A percentile compares a stretch with the other conserved stretches of the same genome.
phyloP scores from a whole-genome alignment of 1,284 basidiomycete species.

The Malassezia cuniculi region DNA sequence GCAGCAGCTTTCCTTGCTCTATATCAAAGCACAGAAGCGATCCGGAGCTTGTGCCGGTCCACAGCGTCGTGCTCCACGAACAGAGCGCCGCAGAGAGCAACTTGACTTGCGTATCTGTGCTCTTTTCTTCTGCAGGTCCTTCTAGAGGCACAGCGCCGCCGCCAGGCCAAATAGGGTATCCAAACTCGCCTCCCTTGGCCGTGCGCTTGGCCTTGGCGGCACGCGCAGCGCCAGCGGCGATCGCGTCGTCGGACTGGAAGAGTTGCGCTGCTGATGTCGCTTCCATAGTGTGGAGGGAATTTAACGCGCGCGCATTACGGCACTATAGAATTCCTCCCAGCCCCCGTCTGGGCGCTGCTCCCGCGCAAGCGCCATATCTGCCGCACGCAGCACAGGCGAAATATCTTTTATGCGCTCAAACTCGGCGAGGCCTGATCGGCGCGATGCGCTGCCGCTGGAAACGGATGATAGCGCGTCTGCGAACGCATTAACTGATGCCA shows the following conservation, averaged over 20 bases:
- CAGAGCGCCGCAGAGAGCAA: too few relatives aligned
- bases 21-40: too few relatives aligned
- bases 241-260: constrained; percentile 18
- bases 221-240: constrained; percentile 12
- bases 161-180: constrained; percentile 18
- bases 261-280: constrained; percentile 9
- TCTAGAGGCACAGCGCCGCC: neutral
- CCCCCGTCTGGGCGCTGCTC: neutral
- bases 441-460: neutral
- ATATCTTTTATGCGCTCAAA: constrained; percentile 7
- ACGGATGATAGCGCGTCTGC: neutral
- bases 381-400: neutral
- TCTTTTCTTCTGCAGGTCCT: too few relatives aligned
- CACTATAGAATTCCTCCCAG: constrained; percentile 7
- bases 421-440: constrained; percentile 10
- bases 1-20: constrained; percentile 7
- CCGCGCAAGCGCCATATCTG: neutral
- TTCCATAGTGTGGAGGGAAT: constrained; percentile 2
- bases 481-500: neutral
- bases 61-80: too few relatives aligned
- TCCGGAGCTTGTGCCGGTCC: too few relatives aligned
- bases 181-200: constrained; percentile 9
- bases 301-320: constrained; percentile 2
- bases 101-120: too few relatives aligned
- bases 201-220: constrained; percentile 15